Conservation (phyloP, 768 basidiomycete species). For the Phanerochaete carnosa region DNA sequence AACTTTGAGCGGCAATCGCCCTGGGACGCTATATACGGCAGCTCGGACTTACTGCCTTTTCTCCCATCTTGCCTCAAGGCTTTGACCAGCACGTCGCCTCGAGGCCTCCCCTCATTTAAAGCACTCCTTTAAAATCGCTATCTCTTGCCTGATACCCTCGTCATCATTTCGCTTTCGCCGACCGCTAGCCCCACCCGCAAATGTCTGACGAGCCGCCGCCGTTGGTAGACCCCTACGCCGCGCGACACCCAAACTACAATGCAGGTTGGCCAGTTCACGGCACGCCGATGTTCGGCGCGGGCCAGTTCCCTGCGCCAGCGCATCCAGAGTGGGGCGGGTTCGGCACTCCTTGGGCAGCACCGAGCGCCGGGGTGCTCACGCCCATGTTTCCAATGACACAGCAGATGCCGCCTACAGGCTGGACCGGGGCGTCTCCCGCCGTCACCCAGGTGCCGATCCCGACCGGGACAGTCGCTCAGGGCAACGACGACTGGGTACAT, state of each 20-base stretch:
- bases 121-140: not conserved
- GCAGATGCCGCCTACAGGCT: not conserved
- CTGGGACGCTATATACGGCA: constrained; percentile 2
- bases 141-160: constrained; percentile 1
- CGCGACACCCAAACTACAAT: not conserved
- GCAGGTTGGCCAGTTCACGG: not conserved
- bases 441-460: not conserved
- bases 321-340: constrained; percentile 1
- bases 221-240: constrained; percentile 7
- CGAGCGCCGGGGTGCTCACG: not conserved
- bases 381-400: constrained; percentile 6
- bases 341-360: constrained; percentile 1
- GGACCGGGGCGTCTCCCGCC: constrained; percentile 1
- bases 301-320: not conserved
- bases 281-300: not conserved
- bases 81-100: constrained; percentile 6
- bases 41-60: constrained; percentile 3
- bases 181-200: not conserved
- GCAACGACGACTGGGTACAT: constrained; percentile 10
- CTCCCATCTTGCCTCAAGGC: constrained; percentile 6
- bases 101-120: constrained; percentile 7
- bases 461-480: not conserved
- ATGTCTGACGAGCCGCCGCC: constrained; percentile 11
- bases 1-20: not conserved
- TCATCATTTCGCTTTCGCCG: not conserved